These are phyloP conservation scores for Lachancea quebecensis DNA, from an alignment of 805 yeast genomes.

Conservation along the genomic window DNA sequence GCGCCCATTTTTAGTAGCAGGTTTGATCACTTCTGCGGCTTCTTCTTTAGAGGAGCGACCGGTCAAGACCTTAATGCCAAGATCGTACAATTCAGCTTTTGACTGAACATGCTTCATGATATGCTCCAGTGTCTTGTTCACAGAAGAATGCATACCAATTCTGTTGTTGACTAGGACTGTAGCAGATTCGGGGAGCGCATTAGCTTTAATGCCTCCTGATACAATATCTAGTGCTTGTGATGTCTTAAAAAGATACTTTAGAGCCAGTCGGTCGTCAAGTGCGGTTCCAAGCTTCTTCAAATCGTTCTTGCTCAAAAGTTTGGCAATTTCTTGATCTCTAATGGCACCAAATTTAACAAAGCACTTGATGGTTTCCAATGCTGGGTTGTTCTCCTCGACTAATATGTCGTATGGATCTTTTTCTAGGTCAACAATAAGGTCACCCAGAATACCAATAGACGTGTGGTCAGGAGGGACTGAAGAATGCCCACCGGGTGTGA, in stretches of 20 bases:
- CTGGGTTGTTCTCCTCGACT: conserved; percentile 50
- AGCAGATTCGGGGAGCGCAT: conserved; percentile 59
- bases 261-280: conserved; percentile 30
- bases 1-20: conserved; percentile 9
- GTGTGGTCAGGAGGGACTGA: conserved; percentile 69
- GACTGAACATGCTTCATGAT: conserved; percentile 15
- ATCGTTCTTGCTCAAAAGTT: background rate
- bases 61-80: conserved; percentile 10
- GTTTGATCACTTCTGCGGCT: conserved; percentile 2
- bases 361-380: conserved; percentile 48
- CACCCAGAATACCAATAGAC: conserved; percentile 57
- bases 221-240: conserved; percentile 57
- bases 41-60: conserved; percentile 3
- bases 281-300: conserved; percentile 14
- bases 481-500: conserved; percentile 66
- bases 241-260: conserved; percentile 37
- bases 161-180: conserved; percentile 49
- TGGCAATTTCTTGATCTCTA: conserved; percentile 15
- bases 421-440: conserved; percentile 48
- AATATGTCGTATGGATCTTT: conserved; percentile 37
- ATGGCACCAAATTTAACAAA: conserved; percentile 34
- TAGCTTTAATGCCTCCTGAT: conserved; percentile 58
- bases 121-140: conserved; percentile 34
- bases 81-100: conserved; percentile 11
- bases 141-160: conserved; percentile 43